These are phyloP conservation scores for Pseudoscleropodium purum DNA, from an alignment of 225 moss, liverwort and hornwort species.

Conservation along the genomic window DNA sequence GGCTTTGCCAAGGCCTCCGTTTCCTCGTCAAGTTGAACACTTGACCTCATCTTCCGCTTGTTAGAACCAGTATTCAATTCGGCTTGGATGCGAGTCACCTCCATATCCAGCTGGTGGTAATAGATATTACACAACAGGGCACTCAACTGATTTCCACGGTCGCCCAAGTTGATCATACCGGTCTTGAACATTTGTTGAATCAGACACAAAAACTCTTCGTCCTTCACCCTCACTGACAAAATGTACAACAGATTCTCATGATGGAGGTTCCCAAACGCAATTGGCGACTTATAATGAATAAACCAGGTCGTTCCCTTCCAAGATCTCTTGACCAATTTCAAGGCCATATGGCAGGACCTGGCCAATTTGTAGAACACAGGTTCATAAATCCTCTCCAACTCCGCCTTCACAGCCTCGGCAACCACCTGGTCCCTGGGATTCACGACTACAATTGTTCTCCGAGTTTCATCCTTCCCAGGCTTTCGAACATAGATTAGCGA, in stretches of 20 bases:
- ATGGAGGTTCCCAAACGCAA: conserved; percentile 1
- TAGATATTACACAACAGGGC: conserved; percentile 34
- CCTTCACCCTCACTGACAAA: conserved; percentile 16
- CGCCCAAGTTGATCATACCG: conserved; percentile 17
- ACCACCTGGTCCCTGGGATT: conserved; percentile 36
- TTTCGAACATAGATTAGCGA: conserved; percentile 17
- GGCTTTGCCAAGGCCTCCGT: neutral
- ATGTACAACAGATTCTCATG: conserved; percentile 19
- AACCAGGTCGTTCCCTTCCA: conserved; percentile 55
- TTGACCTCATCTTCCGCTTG: neutral
- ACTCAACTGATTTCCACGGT: conserved; percentile 28
- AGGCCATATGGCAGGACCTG: conserved; percentile 22
- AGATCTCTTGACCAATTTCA: conserved; percentile 30
- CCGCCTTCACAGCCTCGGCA: conserved; percentile 26
- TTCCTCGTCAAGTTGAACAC: neutral
- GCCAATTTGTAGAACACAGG: conserved; percentile 7
- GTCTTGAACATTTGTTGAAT: conserved; percentile 6
- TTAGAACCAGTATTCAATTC: conserved; percentile 24
- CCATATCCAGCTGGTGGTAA: conserved; percentile 37
- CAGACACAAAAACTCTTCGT: conserved; percentile 15
- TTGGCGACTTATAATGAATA: conserved; percentile 18
- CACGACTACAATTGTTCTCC: conserved; percentile 10
- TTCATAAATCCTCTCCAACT: conserved; percentile 26
- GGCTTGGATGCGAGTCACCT: conserved; percentile 17
- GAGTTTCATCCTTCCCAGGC: conserved; percentile 24